Conservation (phyloP, 1,284 basidiomycete genomes). For the Bondarzewia mesenterica region DNA sequence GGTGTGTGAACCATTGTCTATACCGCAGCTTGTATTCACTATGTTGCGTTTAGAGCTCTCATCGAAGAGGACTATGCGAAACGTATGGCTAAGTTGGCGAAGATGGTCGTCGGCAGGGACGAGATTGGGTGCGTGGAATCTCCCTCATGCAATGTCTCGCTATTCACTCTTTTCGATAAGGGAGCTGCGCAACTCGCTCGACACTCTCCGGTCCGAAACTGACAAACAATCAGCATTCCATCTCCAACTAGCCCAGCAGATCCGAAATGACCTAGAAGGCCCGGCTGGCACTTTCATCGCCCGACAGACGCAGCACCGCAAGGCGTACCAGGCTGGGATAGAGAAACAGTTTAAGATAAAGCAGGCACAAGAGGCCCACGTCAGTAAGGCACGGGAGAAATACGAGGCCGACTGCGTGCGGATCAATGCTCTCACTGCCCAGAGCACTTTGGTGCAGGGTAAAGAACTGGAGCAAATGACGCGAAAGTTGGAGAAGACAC, state of each 20-base stretch:
- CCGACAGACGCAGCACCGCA: slow-evolving; percentile 72
- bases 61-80: slow-evolving; percentile 98
- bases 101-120: slow-evolving; percentile 71
- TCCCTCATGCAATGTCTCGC: neutral
- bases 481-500: slow-evolving; percentile 81
- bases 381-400: slow-evolving; percentile 85
- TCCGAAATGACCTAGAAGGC: slow-evolving; percentile 74
- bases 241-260: slow-evolving; percentile 60
- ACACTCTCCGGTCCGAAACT: slow-evolving; percentile 77
- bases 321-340: slow-evolving; percentile 61
- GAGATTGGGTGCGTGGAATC: slow-evolving; percentile 73
- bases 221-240: slow-evolving; percentile 75
- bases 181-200: slow-evolving; percentile 72
- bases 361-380: slow-evolving; percentile 76
- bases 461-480: slow-evolving; percentile 90
- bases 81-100: slow-evolving; percentile 76
- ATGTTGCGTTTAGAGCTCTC: slow-evolving; percentile 40
- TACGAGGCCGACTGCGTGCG: slow-evolving; percentile 92
- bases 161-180: slow-evolving; percentile 29
- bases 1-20: slow-evolving; percentile 37
- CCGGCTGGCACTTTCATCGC: slow-evolving; percentile 56
- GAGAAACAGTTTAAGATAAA: slow-evolving; percentile 89
- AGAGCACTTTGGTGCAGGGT: slow-evolving; percentile 89
- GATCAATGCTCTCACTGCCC: slow-evolving; percentile 94
- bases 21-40: neutral